phyloP scores from a whole-genome alignment of 441 rosid species.

The Aleurites moluccanus region DNA sequence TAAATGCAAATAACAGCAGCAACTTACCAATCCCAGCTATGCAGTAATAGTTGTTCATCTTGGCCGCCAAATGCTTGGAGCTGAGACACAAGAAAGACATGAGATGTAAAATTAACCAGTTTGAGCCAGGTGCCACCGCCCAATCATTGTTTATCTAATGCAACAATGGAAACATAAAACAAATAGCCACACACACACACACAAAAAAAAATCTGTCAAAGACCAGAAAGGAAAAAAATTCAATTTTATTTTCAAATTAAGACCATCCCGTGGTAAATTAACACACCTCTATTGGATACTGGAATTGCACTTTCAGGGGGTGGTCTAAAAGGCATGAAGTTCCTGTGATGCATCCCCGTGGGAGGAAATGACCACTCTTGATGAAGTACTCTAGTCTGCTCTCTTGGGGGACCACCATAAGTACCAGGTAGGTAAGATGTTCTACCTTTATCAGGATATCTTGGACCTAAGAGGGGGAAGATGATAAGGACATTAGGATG shows the following conservation, averaged over 20 bases:
- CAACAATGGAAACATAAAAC: not conserved
- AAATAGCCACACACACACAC: conserved; percentile 4
- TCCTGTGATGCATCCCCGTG: conserved; percentile 56
- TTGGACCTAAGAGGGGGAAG: conserved; percentile 45
- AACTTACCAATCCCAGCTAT: conserved; percentile 32
- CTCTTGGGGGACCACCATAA: conserved; percentile 57
- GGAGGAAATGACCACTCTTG: conserved; percentile 69
- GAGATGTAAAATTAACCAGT: not conserved
- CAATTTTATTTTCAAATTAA: not conserved
- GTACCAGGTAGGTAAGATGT: conserved; percentile 51
- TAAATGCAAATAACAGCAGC: not conserved
- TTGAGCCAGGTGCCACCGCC: not conserved
- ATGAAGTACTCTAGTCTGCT: conserved; percentile 53
- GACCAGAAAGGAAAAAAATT: no score
- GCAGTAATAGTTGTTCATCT: conserved; percentile 39
- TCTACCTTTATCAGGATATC: conserved; percentile 54
- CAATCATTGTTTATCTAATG: no score
- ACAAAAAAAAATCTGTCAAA: not conserved
- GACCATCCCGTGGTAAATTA: not conserved
- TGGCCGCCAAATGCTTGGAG: conserved; percentile 56
- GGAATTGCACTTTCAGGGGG: conserved; percentile 62
- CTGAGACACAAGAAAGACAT: conserved; percentile 33
- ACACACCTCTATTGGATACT: conserved; percentile 56
- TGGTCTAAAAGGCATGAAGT: conserved; percentile 59
- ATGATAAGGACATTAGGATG: not conserved